Evolutionary conservation across 805 yeast genomes (phyloP), one percentile per base, ranked within the genome.

Genomic region (Zygotorulaspora florentina): DNA sequence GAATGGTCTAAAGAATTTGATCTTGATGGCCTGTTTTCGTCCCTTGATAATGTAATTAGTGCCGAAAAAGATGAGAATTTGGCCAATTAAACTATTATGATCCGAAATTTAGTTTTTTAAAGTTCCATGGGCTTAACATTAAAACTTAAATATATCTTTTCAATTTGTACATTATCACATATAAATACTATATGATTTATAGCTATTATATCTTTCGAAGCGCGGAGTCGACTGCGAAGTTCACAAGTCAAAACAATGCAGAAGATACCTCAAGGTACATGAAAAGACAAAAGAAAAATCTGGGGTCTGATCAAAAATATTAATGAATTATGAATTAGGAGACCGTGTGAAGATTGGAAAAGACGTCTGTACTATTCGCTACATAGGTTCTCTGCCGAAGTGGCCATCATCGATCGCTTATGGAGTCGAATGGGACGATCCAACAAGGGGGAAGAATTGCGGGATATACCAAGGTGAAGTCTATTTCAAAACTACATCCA

Each of bases 1-100:
- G 77, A 80, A 56, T 93, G 98, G 97, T 83, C 97, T 16, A 78
- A 87, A 66, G 99, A 90, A 69, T 90, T 93, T 64, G 96, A 89
- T 67, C 73, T 93, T 56, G 96, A 87, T 64, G 87, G 86, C 3
- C 73, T 90, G 52, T 82, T 90, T 47, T 68, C 73, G 9, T 56
- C 71, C 36, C 48, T 71, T 33, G 74, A 71, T 45, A 58, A 56
- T 35, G 64, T 60, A n/a, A 61, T 65, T 37, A 53, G 54, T 18
- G 53, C 53, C 8, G 52, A 61, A 12, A 55, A 53, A n/a, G 59
- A 58, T 15, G 56, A 50, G 20, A 58, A 55, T 36, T 44, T 45
- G 49, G 50, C 37, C 43, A 39, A 38, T 37, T 29, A 40, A 25
- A 33, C 15, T 12, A 29, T 5, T 29, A 20, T 20, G 25, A 20